Conservation (phyloP, 176 grass and related monocot genomes). For the Juncus inflexus region DNA sequence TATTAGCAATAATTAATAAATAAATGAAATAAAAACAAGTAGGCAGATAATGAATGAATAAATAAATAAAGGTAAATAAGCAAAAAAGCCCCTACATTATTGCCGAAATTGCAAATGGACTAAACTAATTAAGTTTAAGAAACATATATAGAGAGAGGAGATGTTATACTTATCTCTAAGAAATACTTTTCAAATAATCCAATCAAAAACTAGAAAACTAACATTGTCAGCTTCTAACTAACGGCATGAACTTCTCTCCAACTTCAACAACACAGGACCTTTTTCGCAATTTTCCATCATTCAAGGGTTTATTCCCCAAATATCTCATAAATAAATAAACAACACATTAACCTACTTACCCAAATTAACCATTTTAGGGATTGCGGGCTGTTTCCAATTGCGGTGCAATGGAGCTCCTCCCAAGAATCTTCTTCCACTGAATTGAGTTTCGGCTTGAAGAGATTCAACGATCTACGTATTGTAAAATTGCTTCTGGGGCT, state of each 20-base stretch:
- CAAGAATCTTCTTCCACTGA: conserved; percentile 82
- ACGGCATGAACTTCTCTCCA: too few relatives aligned
- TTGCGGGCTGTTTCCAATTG: conserved; percentile 56
- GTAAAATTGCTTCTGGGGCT: conserved; percentile 73
- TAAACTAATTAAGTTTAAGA: background rate
- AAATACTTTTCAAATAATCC: too few relatives aligned
- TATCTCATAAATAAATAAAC: background rate
- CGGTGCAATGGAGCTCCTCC: conserved; percentile 75
- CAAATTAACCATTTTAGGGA: conserved; percentile 86
- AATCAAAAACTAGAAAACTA: too few relatives aligned
- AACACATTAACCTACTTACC: conserved; percentile 37
- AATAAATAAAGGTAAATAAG: background rate
- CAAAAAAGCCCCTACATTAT: too few relatives aligned
- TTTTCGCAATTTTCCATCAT: too few relatives aligned
- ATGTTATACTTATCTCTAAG: too few relatives aligned
- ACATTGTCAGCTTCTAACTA: too few relatives aligned
- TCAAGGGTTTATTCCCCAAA: background rate
- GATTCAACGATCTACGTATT: conserved; percentile 54
- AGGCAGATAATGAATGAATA: background rate
- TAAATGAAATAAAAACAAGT: background rate
- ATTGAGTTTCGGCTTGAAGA: conserved; percentile 87
- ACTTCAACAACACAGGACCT: too few relatives aligned
- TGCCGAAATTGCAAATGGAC: too few relatives aligned
- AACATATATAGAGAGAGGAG: too few relatives aligned
- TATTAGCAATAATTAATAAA: background rate